phyloP scores from a whole-genome alignment of 2,329 filamentous ascomycete species.

The Arthrobotrys iridis region DNA sequence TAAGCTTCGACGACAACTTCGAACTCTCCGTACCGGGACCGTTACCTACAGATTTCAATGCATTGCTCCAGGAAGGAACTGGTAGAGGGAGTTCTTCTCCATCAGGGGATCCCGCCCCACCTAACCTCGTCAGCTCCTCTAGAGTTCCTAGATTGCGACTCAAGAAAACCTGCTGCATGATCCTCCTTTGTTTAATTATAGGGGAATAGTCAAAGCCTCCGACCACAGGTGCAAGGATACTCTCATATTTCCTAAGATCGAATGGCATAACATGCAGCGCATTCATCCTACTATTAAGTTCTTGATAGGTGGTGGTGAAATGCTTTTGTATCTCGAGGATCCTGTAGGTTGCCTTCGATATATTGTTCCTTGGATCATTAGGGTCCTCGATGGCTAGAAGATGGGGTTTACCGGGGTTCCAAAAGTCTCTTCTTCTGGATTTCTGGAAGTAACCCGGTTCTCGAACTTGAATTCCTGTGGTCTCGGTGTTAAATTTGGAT shows the following conservation, averaged over 20 bases:
- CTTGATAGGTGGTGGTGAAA: constrained; percentile 73
- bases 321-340: constrained; percentile 73
- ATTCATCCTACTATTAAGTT: constrained; percentile 70
- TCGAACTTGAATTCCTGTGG: constrained; percentile 77
- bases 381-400: constrained; percentile 87
- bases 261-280: constrained; percentile 62
- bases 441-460: constrained; percentile 79
- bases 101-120: constrained; percentile 10
- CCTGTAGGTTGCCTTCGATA: constrained; percentile 83
- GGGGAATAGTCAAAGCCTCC: constrained; percentile 76
- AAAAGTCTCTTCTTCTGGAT: constrained; percentile 64
- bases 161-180: constrained; percentile 54
- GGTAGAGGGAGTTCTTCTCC: neutral
- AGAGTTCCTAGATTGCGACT: constrained; percentile 32
- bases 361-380: constrained; percentile 84
- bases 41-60: neutral
- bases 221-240: constrained; percentile 77
- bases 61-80: constrained; percentile 1
- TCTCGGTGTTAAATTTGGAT: constrained; percentile 76
- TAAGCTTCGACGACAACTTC: neutral
- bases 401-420: constrained; percentile 52
- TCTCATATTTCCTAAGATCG: constrained; percentile 61
- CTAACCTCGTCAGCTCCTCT: constrained; percentile 34
- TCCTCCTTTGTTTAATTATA: constrained; percentile 74
- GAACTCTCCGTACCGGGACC: neutral